Conservation (phyloP, 768 basidiomycete species). For the Lentinus brumalis region DNA sequence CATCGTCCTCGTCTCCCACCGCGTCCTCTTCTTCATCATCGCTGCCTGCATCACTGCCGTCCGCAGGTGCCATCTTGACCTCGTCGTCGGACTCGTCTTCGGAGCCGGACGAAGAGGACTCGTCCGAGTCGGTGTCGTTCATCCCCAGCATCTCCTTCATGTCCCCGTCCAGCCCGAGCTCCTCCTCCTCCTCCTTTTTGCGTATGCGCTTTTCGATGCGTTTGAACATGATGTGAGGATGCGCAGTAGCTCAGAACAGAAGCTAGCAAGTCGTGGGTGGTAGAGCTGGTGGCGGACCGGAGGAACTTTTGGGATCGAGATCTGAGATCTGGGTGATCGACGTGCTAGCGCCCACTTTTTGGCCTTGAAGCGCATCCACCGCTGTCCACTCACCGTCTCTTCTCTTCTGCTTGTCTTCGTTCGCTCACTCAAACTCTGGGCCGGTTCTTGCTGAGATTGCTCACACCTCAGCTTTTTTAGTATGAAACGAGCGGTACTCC, state of each 20-base stretch:
- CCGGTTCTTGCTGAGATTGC: not conserved
- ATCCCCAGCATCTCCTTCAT: conserved; percentile 64
- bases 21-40: conserved; percentile 14
- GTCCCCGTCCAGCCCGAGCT: conserved; percentile 64
- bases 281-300: not conserved
- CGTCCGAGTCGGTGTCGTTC: conserved; percentile 76
- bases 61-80: too few relatives aligned
- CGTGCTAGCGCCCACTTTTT: conserved; percentile 7
- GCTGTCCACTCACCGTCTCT: too few relatives aligned
- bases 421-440: not conserved
- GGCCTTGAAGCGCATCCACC: not conserved
- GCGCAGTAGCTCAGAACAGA: not conserved
- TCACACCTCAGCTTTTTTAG: not conserved
- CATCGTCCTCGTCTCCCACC: conserved; percentile 17
- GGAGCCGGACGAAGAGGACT: conserved; percentile 46
- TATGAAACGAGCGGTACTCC: conserved; percentile 1
- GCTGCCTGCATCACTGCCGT: conserved; percentile 4
- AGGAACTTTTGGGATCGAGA: conserved; percentile 12
- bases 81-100: conserved; percentile 12
- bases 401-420: not conserved
- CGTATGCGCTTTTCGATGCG: conserved; percentile 67
- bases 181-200: conserved; percentile 64
- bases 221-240: conserved; percentile 65
- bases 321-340: not conserved
- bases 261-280: not conserved